Percentiles rank a stretch among this genome's conserved stretches.
phyloP scores from a whole-genome alignment of 129 eudicot species.

The Kitagawia praeruptora region DNA sequence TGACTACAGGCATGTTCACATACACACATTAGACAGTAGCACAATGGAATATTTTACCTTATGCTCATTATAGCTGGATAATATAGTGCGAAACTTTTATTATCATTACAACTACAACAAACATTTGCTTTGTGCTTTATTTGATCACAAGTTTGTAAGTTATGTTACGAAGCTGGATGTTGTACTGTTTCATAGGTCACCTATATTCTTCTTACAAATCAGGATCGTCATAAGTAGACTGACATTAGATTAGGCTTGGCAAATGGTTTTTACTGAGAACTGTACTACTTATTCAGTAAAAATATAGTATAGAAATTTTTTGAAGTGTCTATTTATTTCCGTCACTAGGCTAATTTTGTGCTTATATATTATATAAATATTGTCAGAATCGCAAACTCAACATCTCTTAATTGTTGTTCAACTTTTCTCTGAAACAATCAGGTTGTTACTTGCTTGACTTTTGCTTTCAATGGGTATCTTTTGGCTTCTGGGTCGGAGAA shows the following conservation, averaged over 20 bases:
- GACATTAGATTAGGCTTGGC: not conserved
- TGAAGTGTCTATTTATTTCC: not conserved
- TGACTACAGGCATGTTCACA: too few species aligned
- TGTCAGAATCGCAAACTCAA: not conserved
- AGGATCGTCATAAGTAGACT: not conserved
- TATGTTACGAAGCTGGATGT: not conserved
- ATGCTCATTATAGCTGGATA: too few species aligned
- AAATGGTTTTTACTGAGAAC: not conserved
- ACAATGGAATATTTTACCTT: too few species aligned
- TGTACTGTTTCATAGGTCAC: not conserved
- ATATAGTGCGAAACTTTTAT: too few species aligned
- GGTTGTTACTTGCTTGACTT: conserved; percentile 69
- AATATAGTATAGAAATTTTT: not conserved
- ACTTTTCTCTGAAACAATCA: conserved; percentile 44
- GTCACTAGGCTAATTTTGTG: not conserved
- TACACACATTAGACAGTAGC: too few species aligned
- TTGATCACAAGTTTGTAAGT: not conserved
- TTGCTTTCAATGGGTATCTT: conserved; percentile 55
- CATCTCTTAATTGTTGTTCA: not conserved
- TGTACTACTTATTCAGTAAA: not conserved
- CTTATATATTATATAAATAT: not conserved
- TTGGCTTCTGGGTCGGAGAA: conserved; percentile 88
- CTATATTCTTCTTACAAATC: not conserved
- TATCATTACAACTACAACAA: too few species aligned
- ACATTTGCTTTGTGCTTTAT: too few species aligned